These are phyloP conservation scores for Bipolaris bicolor DNA, from an alignment of 2,329 filamentous ascomycete genomes.

Conservation along the genomic window DNA sequence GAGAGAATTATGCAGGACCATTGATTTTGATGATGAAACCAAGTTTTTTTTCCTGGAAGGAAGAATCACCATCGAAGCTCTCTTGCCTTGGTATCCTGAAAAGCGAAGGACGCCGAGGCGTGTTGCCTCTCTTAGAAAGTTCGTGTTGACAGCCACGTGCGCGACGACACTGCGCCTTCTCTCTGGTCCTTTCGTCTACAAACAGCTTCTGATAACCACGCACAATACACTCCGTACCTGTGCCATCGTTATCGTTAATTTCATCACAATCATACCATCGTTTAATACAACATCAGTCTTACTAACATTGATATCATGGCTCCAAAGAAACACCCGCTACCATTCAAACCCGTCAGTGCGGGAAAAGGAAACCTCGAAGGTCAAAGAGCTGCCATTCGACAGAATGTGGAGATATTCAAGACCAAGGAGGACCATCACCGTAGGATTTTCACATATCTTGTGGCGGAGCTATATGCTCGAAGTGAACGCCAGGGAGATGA, in stretches of 20 bases:
- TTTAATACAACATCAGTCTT: not conserved
- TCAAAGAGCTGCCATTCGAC: constrained; percentile 4
- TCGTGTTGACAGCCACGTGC: not conserved
- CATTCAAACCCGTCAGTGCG: not conserved
- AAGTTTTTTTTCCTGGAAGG: not conserved
- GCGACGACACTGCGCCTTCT: not conserved
- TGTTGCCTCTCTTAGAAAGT: not conserved
- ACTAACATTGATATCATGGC: not conserved
- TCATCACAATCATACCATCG: constrained; percentile 1
- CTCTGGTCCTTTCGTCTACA: not conserved
- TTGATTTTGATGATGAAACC: constrained; percentile 11
- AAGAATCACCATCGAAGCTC: not conserved
- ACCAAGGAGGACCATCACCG: not conserved
- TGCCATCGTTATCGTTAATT: not conserved
- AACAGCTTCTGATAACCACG: not conserved
- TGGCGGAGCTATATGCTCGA: not conserved
- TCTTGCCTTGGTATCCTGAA: not conserved
- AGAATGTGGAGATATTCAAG: constrained; percentile 6
- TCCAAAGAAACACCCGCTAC: not conserved
- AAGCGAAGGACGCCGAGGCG: no score
- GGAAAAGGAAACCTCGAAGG: not conserved
- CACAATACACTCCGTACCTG: not conserved
- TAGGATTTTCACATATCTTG: constrained; percentile 3
- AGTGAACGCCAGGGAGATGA: not conserved
- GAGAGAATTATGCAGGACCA: constrained; percentile 45